Evolutionary conservation across 768 basidiomycete species (phyloP).

Genomic region (Cystobasidium onofrii): DNA sequence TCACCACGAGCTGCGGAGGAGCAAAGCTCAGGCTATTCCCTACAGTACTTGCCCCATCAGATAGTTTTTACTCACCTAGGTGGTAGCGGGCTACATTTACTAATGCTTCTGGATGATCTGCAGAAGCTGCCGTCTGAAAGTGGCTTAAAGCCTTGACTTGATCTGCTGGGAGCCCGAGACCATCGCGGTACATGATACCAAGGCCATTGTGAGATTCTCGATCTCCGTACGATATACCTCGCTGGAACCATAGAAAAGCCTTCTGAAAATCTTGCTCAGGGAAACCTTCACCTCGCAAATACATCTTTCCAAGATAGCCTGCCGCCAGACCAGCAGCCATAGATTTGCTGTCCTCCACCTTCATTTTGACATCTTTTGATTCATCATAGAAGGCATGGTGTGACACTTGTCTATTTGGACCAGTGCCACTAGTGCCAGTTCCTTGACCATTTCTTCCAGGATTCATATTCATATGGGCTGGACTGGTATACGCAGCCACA

Average conservation of each 20-base stretch:
- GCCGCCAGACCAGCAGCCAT: slow-evolving; percentile 71
- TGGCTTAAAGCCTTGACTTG: slow-evolving; percentile 56
- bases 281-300: slow-evolving; percentile 82
- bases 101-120: slow-evolving; percentile 85
- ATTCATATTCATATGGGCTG: slow-evolving; percentile 38
- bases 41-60: too few relatives aligned
- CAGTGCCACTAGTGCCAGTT: slow-evolving; percentile 22
- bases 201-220: slow-evolving; percentile 81
- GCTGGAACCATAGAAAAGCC: slow-evolving; percentile 74
- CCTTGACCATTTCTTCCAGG: slow-evolving; percentile 35
- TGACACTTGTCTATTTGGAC: slow-evolving; percentile 21
- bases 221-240: slow-evolving; percentile 57
- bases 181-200: slow-evolving; percentile 87
- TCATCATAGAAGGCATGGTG: slow-evolving; percentile 40
- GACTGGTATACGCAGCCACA: slow-evolving; percentile 46
- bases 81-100: slow-evolving; percentile 72
- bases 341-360: slow-evolving; percentile 46
- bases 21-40: too few relatives aligned
- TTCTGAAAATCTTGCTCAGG: slow-evolving; percentile 69
- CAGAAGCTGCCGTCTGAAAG: slow-evolving; percentile 70
- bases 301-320: slow-evolving; percentile 86
- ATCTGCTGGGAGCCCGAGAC: slow-evolving; percentile 63
- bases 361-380: slow-evolving; percentile 43
- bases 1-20: slow-evolving; percentile 59
- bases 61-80: slow-evolving; percentile 46